Percentiles rank a stretch among this genome's conserved stretches.
Evolutionary conservation across 75 land plant species (phyloP).

Genomic region (Cunninghamia lanceolata): DNA sequence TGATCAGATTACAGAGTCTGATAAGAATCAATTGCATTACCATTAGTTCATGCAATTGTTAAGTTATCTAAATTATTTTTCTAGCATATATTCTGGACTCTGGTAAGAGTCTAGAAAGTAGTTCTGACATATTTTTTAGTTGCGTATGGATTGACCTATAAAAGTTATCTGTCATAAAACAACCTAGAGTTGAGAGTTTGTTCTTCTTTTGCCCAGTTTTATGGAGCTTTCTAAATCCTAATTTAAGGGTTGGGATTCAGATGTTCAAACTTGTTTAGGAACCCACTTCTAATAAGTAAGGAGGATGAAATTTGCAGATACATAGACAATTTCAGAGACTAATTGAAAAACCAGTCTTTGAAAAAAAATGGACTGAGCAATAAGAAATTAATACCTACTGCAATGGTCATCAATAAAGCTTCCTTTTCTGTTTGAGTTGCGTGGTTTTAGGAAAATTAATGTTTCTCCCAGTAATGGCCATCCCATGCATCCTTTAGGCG

Average conservation of each 20-base stretch:
- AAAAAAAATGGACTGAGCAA: too few species aligned
- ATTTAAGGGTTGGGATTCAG: too few species aligned
- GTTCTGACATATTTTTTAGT: neutral
- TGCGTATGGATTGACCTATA: neutral
- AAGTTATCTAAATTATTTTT: neutral
- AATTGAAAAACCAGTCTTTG: neutral
- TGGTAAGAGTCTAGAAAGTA: neutral
- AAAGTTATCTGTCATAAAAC: neutral
- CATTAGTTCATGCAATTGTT: neutral
- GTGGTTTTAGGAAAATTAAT: too few species aligned
- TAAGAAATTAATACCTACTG: conserved; percentile 27
- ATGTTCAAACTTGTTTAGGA: too few species aligned
- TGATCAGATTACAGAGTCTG: neutral
- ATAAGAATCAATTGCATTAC: too few species aligned
- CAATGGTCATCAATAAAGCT: conserved; percentile 35
- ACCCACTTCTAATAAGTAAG: too few species aligned
- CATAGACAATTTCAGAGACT: neutral
- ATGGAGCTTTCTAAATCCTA: too few species aligned
- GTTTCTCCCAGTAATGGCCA: conserved; percentile 67
- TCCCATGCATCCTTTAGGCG: conserved; percentile 64
- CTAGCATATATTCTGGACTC: neutral
- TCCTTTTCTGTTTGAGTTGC: conserved; percentile 35
- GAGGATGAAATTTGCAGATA: too few species aligned
- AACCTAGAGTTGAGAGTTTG: neutral
- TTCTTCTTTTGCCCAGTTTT: too few species aligned